Conservation (phyloP, 805 yeast genomes). For the Ogataea wickerhamii region DNA sequence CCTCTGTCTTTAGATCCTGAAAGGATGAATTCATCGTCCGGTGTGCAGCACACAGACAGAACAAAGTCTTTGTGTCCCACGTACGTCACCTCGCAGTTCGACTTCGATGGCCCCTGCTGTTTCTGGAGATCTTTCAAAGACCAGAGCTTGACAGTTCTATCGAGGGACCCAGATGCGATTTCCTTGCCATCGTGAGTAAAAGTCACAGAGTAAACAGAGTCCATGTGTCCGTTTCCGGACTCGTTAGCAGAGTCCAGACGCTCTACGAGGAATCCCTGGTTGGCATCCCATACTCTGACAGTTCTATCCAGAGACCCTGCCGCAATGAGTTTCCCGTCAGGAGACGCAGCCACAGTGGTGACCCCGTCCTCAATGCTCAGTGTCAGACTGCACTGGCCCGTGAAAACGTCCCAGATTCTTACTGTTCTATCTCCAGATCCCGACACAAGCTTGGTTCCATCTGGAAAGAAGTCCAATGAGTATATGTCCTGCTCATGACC, state of each 20-base stretch:
- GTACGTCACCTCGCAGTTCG: constrained; percentile 83
- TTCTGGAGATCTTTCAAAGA: constrained; percentile 61
- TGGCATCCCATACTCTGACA: constrained; percentile 95
- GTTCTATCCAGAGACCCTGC: constrained; percentile 96
- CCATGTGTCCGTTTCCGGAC: constrained; percentile 90
- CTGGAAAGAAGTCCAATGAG: constrained; percentile 91
- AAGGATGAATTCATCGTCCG: constrained; percentile 84
- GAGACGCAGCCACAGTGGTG: constrained; percentile 95
- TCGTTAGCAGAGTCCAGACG: constrained; percentile 86
- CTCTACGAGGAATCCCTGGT: constrained; percentile 87
- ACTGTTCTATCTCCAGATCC: constrained; percentile 98
- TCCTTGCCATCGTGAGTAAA: constrained; percentile 89
- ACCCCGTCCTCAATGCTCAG: constrained; percentile 95
- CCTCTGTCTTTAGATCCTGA: constrained; percentile 98
- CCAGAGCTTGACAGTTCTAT: constrained; percentile 95
- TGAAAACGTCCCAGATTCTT: constrained; percentile 90
- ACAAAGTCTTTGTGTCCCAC: constrained; percentile 97
- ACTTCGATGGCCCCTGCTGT: constrained; percentile 45
- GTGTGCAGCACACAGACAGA: constrained; percentile 88
- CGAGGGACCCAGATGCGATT: constrained; percentile 91
- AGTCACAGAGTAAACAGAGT: constrained; percentile 91
- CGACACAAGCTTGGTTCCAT: constrained; percentile 87
- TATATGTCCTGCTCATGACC: constrained; percentile 99
- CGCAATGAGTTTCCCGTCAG: constrained; percentile 90
- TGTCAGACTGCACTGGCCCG: constrained; percentile 85